Percentiles rank a stretch among this genome's conserved stretches.
Conservation (phyloP, 352 stramenopile species). For the Globisporangium yorkense region DNA sequence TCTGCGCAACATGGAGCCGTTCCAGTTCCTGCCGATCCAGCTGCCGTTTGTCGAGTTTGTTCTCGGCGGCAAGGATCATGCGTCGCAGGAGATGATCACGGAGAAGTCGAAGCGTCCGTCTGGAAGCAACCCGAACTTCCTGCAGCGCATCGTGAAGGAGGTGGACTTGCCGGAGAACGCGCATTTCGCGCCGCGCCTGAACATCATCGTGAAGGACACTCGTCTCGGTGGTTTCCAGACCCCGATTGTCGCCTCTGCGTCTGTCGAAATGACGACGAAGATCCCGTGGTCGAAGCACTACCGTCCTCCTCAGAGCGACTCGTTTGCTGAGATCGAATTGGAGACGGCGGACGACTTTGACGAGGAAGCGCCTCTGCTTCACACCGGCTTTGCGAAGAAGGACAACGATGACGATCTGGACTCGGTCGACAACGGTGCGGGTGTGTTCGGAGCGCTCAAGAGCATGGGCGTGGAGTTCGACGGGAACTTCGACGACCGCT, state of each 20-base stretch:
- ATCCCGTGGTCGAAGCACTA: conserved; percentile 83
- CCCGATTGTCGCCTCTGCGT: conserved; percentile 77
- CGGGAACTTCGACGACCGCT: conserved; percentile 46
- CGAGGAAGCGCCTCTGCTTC: conserved; percentile 51
- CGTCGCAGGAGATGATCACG: conserved; percentile 79
- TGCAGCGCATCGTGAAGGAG: conserved; percentile 86
- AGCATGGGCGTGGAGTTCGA: conserved; percentile 82
- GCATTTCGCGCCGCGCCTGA: conserved; percentile 83
- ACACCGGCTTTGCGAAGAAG: conserved; percentile 6
- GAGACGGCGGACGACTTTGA: conserved; percentile 50
- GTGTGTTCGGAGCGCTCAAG: conserved; percentile 82
- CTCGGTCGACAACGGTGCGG: conserved; percentile 67
- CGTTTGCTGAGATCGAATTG: conserved; percentile 62
- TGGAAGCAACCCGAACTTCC: conserved; percentile 84
- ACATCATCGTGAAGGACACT: conserved; percentile 88
- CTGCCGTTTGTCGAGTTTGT: conserved; percentile 87
- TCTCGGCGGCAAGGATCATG: conserved; percentile 75
- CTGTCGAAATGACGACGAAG: conserved; percentile 81
- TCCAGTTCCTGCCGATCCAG: conserved; percentile 86
- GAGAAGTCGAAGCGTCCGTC: conserved; percentile 81
- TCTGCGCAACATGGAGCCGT: conserved; percentile 84
- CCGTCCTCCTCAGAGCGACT: conserved; percentile 53
- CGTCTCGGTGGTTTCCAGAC: conserved; percentile 82
- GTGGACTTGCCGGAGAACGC: conserved; percentile 85
- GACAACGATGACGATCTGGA: conserved; percentile 23